These are phyloP conservation scores for Xylariales sp. DNA, from an alignment of 2,329 filamentous ascomycete species.

Conservation along the genomic window DNA sequence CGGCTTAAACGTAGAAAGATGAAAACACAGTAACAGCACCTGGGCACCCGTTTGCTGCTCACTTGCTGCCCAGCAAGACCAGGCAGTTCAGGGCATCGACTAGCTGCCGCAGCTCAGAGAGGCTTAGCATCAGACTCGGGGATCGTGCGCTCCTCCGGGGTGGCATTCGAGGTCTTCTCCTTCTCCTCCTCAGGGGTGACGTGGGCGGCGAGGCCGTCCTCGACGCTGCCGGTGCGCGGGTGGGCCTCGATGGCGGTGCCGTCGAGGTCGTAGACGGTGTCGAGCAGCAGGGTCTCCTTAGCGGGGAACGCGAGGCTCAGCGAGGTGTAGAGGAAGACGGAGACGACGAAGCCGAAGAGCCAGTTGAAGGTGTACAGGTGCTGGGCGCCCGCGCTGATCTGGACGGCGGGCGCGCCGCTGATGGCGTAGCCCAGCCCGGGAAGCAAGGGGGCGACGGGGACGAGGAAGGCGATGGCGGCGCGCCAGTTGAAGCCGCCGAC, in stretches of 20 bases:
- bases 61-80: too few relatives aligned
- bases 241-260: slow-evolving; percentile 17
- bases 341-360: slow-evolving; percentile 55
- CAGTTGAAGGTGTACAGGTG: slow-evolving; percentile 63
- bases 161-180: too few relatives aligned
- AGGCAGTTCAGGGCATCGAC: too few relatives aligned
- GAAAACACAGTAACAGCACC: too few relatives aligned
- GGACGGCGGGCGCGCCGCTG: slow-evolving; percentile 21
- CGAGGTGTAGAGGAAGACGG: slow-evolving; percentile 50
- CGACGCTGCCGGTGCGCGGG: slow-evolving; percentile 7
- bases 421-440: slow-evolving; percentile 47
- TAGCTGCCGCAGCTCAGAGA: not conserved
- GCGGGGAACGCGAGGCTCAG: slow-evolving; percentile 46
- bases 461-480: slow-evolving; percentile 51
- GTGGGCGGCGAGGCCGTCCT: not conserved
- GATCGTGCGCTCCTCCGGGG: too few relatives aligned
- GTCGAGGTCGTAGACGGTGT: slow-evolving; percentile 32
- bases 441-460: slow-evolving; percentile 51
- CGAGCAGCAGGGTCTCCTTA: slow-evolving; percentile 39
- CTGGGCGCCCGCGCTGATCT: slow-evolving; percentile 36
- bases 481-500: slow-evolving; percentile 53
- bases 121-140: not conserved
- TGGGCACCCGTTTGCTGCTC: too few relatives aligned
- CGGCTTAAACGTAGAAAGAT: too few relatives aligned
- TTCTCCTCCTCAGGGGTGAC: not conserved